Conservation (phyloP, 768 basidiomycete species). For the Macrolepiota dolichaula region DNA sequence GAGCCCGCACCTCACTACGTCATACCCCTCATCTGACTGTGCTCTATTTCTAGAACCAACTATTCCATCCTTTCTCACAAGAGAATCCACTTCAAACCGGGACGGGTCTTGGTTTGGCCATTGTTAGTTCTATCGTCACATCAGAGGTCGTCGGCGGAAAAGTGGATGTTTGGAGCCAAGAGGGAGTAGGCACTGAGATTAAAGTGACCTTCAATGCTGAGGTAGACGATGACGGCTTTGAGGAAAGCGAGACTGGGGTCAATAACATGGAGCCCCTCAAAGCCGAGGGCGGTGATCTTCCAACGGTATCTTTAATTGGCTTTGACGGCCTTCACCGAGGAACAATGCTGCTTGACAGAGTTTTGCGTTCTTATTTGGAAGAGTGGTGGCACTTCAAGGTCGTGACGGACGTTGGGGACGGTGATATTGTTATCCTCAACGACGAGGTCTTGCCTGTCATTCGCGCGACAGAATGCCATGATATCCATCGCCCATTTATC, state of each 20-base stretch:
- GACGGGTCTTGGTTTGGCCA: conserved; percentile 91
- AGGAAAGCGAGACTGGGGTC: conserved; percentile 15
- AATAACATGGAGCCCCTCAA: conserved; percentile 45
- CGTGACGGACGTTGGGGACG: conserved; percentile 35
- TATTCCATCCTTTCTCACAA: conserved; percentile 97
- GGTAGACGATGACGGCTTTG: conserved; percentile 36
- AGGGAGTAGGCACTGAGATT: conserved; percentile 89
- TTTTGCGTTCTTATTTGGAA: conserved; percentile 62
- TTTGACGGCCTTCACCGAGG: conserved; percentile 69
- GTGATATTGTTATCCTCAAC: conserved; percentile 79
- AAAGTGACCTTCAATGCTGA: conserved; percentile 82
- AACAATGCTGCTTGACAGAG: conserved; percentile 58
- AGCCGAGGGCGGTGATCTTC: conserved; percentile 37
- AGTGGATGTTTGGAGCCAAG: conserved; percentile 91
- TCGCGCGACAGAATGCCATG: conserved; percentile 52
- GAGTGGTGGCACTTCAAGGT: conserved; percentile 76
- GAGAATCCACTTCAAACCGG: conserved; percentile 93
- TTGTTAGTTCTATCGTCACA: conserved; percentile 88
- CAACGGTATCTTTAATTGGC: conserved; percentile 64
- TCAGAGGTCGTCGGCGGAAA: conserved; percentile 86
- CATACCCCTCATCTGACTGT: neutral
- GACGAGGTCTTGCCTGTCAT: conserved; percentile 64
- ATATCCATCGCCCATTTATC: conserved; percentile 65
- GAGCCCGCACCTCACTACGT: conserved; percentile 1
- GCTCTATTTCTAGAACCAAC: conserved; percentile 60